A percentile compares a stretch with the other conserved stretches of the same genome.
Conservation (phyloP, 805 yeast genomes). For the Limtongia smithiae region DNA sequence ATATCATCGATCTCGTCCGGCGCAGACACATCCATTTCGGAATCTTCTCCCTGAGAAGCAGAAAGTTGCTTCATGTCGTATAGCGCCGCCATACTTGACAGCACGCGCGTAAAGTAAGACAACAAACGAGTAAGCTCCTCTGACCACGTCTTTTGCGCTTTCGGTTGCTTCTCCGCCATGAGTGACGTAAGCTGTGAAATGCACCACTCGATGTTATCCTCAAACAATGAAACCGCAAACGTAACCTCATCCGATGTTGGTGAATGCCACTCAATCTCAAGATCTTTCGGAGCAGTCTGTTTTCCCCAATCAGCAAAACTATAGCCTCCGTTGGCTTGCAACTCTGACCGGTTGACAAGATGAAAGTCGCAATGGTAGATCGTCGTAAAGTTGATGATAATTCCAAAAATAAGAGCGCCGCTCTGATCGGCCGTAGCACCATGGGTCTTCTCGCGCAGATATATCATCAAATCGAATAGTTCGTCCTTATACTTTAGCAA, state of each 20-base stretch:
- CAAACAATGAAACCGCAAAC: conserved; percentile 60
- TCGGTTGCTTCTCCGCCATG: conserved; percentile 38
- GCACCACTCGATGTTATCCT: conserved; percentile 41
- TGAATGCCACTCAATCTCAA: conserved; percentile 68
- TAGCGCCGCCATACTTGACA: conserved; percentile 67
- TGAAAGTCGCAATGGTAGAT: conserved; percentile 37
- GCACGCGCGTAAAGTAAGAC: conserved; percentile 53
- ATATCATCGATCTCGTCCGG: not conserved
- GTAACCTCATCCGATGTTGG: conserved; percentile 57
- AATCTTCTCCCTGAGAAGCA: not conserved
- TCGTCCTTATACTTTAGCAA: conserved; percentile 47
- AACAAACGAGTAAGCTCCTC: conserved; percentile 58
- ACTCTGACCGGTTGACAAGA: conserved; percentile 18
- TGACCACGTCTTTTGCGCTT: conserved; percentile 30
- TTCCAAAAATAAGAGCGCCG: conserved; percentile 62
- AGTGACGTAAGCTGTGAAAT: conserved; percentile 32
- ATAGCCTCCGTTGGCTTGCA: conserved; percentile 8
- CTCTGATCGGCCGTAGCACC: conserved; percentile 65
- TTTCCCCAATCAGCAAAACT: conserved; percentile 46
- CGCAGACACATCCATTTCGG: not conserved
- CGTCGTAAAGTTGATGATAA: conserved; percentile 59
- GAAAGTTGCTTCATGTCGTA: conserved; percentile 58
- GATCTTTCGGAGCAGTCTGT: conserved; percentile 26
- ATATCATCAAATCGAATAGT: conserved; percentile 46
- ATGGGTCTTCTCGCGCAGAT: conserved; percentile 46